phyloP scores from a whole-genome alignment of 2,329 filamentous ascomycete species.

The Nemania abortiva region DNA sequence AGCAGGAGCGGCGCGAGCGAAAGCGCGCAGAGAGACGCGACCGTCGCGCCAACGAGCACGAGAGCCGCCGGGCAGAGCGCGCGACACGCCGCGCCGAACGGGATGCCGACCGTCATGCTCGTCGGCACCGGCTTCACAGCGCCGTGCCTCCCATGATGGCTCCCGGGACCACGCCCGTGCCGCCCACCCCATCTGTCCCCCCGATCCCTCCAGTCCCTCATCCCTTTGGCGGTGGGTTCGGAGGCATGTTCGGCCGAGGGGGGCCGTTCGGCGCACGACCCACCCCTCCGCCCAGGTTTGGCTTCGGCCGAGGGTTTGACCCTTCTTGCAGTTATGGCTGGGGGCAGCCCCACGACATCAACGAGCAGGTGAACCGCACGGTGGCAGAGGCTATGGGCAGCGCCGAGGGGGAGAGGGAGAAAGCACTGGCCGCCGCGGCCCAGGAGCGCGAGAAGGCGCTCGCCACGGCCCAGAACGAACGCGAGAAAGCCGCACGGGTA shows the following conservation, averaged over 20 bases:
- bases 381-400: constrained; percentile 8
- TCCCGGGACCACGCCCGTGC: background rate
- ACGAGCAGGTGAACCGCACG: constrained; percentile 13
- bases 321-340: background rate
- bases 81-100: constrained; percentile 24
- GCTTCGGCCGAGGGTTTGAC: constrained; percentile 8
- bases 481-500: background rate
- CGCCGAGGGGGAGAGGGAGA: constrained; percentile 1
- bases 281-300: background rate
- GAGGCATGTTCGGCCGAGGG: constrained; percentile 13
- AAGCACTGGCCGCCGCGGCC: background rate
- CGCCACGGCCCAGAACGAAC: background rate
- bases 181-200: background rate
- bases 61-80: constrained; percentile 21
- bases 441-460: constrained; percentile 6
- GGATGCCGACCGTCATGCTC: constrained; percentile 27
- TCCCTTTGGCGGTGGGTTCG: background rate
- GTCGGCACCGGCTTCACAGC: constrained; percentile 11
- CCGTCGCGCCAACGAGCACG: constrained; percentile 14
- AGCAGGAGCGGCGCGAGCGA: constrained; percentile 46
- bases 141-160: background rate
- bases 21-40: constrained; percentile 30
- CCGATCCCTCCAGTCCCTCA: background rate
- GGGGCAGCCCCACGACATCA: background rate
- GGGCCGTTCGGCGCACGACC: constrained; percentile 9